Evolutionary conservation across 495 filamentous ascomycete species (phyloP).

Genomic region (Baudoinia panamericana): DNA sequence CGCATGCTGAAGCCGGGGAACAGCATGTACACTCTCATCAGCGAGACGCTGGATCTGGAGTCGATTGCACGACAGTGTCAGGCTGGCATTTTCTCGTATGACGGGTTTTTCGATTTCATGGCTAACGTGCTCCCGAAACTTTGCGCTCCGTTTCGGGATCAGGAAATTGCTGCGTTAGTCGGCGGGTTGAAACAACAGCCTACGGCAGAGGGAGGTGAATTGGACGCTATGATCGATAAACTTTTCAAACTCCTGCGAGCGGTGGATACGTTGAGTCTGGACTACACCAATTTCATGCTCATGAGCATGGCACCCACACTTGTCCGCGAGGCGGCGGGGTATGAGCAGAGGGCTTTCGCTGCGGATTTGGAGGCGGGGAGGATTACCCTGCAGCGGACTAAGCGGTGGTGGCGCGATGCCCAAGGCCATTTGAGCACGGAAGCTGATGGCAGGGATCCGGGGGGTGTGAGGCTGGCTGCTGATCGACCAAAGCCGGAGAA

Average conservation of each 20-base stretch:
- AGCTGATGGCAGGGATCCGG: constrained; percentile 56
- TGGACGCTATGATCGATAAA: constrained; percentile 72
- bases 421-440: constrained; percentile 57
- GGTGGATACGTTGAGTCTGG: constrained; percentile 82
- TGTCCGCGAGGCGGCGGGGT: constrained; percentile 63
- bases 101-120: constrained; percentile 86
- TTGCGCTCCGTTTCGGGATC: constrained; percentile 82
- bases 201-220: constrained; percentile 27
- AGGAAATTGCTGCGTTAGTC: constrained; percentile 63
- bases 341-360: constrained; percentile 68
- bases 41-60: constrained; percentile 70
- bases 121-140: constrained; percentile 78
- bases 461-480: constrained; percentile 43
- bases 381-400: constrained; percentile 48
- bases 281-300: constrained; percentile 90
- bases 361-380: constrained; percentile 49
- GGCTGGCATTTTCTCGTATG: constrained; percentile 79
- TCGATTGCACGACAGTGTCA: constrained; percentile 63
- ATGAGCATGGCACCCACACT: constrained; percentile 67
- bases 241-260: constrained; percentile 71
- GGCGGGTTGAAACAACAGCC: constrained; percentile 41
- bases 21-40: constrained; percentile 69
- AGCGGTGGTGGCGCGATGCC: constrained; percentile 59
- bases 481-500: constrained; percentile 48
- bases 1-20: constrained; percentile 67